Conservation (phyloP, 2,329 filamentous ascomycete species). For the Taxawa tesnikishii region DNA sequence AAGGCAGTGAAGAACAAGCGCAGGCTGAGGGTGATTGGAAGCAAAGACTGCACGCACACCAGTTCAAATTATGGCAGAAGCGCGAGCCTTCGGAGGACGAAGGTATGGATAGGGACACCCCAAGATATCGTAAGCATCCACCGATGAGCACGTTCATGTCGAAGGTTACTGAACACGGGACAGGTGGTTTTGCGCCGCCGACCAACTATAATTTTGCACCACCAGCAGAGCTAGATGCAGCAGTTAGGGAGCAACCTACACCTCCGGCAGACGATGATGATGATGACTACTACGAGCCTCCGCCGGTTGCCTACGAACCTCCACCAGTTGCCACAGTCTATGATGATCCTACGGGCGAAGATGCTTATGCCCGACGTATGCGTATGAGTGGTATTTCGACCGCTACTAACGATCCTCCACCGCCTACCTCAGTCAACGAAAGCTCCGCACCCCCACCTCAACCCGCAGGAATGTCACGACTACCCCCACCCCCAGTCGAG, state of each 20-base stretch:
- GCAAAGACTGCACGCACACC: conserved; percentile 62
- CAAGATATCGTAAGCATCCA: conserved; percentile 30
- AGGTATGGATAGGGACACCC: conserved; percentile 28
- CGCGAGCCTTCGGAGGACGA: conserved; percentile 38
- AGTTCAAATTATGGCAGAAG: conserved; percentile 35
- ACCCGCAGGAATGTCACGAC: no score
- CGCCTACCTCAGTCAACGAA: no score
- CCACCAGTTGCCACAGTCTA: conserved; percentile 34
- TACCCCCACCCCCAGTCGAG: conserved; percentile 19
- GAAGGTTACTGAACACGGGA: conserved; percentile 13
- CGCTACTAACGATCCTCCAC: no score
- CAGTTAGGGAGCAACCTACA: neutral
- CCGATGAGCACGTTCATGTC: conserved; percentile 7
- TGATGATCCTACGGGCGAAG: conserved; percentile 54
- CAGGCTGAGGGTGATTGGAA: conserved; percentile 78
- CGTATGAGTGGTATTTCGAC: conserved; percentile 42
- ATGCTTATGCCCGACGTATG: conserved; percentile 53
- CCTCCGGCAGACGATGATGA: conserved; percentile 6
- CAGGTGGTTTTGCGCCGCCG: conserved; percentile 40
- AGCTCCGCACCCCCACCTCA: neutral
- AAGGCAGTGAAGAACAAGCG: conserved; percentile 71
- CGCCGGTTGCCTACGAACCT: no score
- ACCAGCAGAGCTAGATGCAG: conserved; percentile 17
- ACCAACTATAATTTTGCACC: conserved; percentile 36
- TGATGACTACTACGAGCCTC: conserved; percentile 11